Conservation (phyloP, 495 filamentous ascomycete species). For the Aspergillus olivimuriae region DNA sequence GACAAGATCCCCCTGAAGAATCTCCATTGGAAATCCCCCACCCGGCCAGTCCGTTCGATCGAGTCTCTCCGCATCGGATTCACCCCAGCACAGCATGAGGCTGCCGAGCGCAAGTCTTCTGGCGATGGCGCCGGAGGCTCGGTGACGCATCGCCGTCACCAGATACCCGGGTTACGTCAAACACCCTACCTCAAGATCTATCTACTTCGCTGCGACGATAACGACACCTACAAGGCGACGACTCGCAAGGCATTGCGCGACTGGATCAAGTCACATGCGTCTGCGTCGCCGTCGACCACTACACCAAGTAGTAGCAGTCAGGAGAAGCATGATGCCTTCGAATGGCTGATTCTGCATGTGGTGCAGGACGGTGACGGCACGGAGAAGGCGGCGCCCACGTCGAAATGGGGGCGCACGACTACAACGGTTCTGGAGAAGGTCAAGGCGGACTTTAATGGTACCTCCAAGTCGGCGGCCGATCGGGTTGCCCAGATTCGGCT, state of each 20-base stretch:
- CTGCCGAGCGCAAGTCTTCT: constrained; percentile 27
- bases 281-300: constrained; percentile 33
- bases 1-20: constrained; percentile 82
- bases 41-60: constrained; percentile 84
- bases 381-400: constrained; percentile 67
- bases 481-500: constrained; percentile 82
- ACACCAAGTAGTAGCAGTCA: constrained; percentile 45
- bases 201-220: constrained; percentile 86
- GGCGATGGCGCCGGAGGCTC: constrained; percentile 25
- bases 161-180: constrained; percentile 88
- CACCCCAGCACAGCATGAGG: constrained; percentile 45
- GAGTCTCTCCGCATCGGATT: constrained; percentile 86
- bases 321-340: constrained; percentile 90
- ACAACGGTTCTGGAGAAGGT: constrained; percentile 85
- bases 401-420: constrained; percentile 73
- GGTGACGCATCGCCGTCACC: constrained; percentile 69
- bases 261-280: constrained; percentile 78
- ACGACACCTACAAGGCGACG: constrained; percentile 80
- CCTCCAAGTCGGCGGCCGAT: constrained; percentile 70
- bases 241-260: constrained; percentile 75
- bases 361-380: constrained; percentile 55
- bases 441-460: constrained; percentile 83
- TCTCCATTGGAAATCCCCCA: constrained; percentile 93
- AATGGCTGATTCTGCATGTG: constrained; percentile 93
- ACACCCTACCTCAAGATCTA: constrained; percentile 93